phyloP scores from a whole-genome alignment of 306 rosid genomes.

The Crotalaria pallida region DNA sequence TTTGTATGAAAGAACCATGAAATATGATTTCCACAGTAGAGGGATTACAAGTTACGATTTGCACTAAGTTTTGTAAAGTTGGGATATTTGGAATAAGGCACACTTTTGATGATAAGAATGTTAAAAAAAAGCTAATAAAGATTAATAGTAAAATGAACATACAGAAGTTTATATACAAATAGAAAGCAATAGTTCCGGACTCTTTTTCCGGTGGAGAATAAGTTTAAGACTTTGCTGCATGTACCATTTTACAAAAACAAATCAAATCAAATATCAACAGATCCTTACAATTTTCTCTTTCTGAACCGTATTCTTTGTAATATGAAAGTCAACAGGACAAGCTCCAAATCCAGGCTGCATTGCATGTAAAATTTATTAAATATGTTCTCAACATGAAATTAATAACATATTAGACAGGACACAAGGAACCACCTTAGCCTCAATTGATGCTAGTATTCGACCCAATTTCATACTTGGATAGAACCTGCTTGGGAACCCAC shows the following conservation, averaged over 20 bases:
- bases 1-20: background rate
- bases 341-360: conserved; percentile 86
- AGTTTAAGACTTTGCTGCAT: background rate
- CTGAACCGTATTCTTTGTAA: conserved; percentile 40
- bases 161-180: background rate
- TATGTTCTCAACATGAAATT: background rate
- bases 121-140: background rate
- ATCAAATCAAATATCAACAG: conserved; percentile 15
- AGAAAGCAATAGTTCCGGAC: background rate
- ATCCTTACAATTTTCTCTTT: conserved; percentile 72
- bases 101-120: background rate
- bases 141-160: background rate
- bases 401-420: conserved; percentile 9
- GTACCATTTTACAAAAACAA: conserved; percentile 13
- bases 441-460: conserved; percentile 49
- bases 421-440: conserved; percentile 53
- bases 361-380: conserved; percentile 17
- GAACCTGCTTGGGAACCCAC: conserved; percentile 42
- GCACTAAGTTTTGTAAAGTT: conserved; percentile 1
- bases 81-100: background rate
- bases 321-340: conserved; percentile 54
- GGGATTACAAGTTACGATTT: background rate
- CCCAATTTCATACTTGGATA: conserved; percentile 68
- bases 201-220: background rate
- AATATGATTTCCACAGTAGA: conserved; percentile 1